Evolutionary conservation across 1,284 basidiomycete species (phyloP).

Genomic region (Cutaneotrichosporon daszewskae): DNA sequence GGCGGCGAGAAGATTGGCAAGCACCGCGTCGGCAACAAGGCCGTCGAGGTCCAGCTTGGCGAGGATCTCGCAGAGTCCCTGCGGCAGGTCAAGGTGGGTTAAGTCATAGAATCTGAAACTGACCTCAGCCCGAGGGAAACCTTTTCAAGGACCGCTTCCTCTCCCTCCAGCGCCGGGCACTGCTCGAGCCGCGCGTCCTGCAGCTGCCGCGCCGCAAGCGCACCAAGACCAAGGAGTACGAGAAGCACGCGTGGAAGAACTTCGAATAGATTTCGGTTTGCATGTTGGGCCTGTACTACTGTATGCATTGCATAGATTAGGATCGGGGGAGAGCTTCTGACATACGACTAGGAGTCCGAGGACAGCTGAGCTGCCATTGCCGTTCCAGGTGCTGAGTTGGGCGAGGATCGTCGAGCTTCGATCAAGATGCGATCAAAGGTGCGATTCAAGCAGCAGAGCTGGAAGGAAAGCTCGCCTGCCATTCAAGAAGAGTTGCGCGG

Average conservation of each 20-base stretch:
- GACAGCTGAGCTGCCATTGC: too few relatives aligned
- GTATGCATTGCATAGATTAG: too few relatives aligned
- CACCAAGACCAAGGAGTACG: constrained; percentile 65
- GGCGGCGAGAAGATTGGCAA: constrained; percentile 67
- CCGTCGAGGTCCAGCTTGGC: constrained; percentile 79
- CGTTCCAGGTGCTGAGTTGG: too few relatives aligned
- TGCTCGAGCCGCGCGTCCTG: constrained; percentile 52
- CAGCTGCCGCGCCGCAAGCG: constrained; percentile 64
- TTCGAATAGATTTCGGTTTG: constrained; percentile 51
- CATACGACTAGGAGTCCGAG: too few relatives aligned
- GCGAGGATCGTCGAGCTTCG: too few relatives aligned
- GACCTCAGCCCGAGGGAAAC: constrained; percentile 77
- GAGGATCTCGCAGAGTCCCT: constrained; percentile 86
- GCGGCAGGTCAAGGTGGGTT: constrained; percentile 69
- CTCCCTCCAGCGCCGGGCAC: constrained; percentile 48
- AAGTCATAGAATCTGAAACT: background rate
- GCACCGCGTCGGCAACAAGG: constrained; percentile 63
- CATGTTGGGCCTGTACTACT: background rate
- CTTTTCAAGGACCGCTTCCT: constrained; percentile 84
- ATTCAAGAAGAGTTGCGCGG: too few relatives aligned
- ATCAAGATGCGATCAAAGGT: too few relatives aligned
- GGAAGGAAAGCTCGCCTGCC: too few relatives aligned
- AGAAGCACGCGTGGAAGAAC: constrained; percentile 82
- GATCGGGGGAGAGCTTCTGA: too few relatives aligned
- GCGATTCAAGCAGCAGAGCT: too few relatives aligned